Evolutionary conservation across 257 asterid genomes (phyloP).

Genomic region (Gardenia jasminoides): DNA sequence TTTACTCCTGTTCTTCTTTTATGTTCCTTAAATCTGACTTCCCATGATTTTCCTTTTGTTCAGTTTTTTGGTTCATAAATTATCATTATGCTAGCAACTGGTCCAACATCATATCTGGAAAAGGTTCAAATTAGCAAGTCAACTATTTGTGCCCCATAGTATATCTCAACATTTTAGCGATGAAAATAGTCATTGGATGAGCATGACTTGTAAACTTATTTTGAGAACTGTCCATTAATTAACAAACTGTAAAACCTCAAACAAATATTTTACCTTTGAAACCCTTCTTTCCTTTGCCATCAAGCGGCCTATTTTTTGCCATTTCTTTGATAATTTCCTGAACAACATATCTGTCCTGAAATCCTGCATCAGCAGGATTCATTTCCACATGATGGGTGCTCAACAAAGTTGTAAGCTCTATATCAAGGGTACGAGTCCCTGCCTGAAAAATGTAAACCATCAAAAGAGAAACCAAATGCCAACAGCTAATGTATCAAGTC

Average conservation of each 20-base stretch:
- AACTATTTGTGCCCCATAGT: not conserved
- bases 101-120: not conserved
- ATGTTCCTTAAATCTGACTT: not conserved
- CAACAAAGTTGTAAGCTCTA: slow-evolving; percentile 84
- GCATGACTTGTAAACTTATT: not conserved
- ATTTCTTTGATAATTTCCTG: slow-evolving; percentile 96
- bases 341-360: slow-evolving; percentile 92
- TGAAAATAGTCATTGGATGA: not conserved
- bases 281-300: slow-evolving; percentile 84
- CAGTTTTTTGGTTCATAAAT: not conserved
- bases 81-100: not conserved
- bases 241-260: not conserved
- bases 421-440: slow-evolving; percentile 77
- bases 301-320: slow-evolving; percentile 96
- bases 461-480: slow-evolving; percentile 17
- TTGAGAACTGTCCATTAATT: not conserved
- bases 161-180: not conserved
- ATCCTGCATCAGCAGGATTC: slow-evolving; percentile 95
- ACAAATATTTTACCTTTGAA: slow-evolving; percentile 64
- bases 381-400: slow-evolving; percentile 89
- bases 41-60: not conserved
- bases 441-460: slow-evolving; percentile 50
- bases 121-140: not conserved
- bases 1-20: too few relatives aligned
- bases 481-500: slow-evolving; percentile 3